Evolutionary conservation across 352 stramenopile species (phyloP).

Genomic region (Pythium volutum): DNA sequence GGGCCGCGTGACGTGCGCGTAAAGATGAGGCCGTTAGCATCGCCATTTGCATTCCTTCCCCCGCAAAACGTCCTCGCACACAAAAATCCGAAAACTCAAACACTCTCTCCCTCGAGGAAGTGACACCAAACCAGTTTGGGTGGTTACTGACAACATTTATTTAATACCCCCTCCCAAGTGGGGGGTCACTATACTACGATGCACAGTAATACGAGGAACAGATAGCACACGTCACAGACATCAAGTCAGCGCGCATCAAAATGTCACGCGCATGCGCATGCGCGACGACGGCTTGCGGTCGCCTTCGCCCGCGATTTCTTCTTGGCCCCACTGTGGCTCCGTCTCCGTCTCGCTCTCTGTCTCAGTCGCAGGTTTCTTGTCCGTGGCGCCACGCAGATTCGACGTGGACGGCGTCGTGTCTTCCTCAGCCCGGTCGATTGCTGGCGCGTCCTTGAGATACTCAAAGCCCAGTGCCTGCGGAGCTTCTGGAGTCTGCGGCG

Average conservation of each 20-base stretch:
- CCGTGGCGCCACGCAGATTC: background rate
- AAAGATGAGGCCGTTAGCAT: constrained; percentile 14
- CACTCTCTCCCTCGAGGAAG: constrained; percentile 5
- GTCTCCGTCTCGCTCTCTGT: background rate
- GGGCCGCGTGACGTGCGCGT: background rate
- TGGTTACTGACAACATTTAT: background rate
- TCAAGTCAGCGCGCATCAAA: background rate
- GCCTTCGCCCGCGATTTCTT: constrained; percentile 2
- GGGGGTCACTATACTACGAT: background rate
- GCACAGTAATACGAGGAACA: constrained; percentile 1
- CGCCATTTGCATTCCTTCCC: constrained; percentile 6
- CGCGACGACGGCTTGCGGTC: constrained; percentile 1
- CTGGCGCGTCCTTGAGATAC: background rate
- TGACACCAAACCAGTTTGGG: background rate
- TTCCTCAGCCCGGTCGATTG: background rate
- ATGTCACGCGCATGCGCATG: constrained; percentile 1
- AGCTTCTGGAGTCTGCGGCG: background rate
- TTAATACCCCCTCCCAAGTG: background rate
- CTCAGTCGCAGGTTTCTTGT: background rate
- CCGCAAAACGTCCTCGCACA: too few species aligned
- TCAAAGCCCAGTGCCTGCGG: background rate
- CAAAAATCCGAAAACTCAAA: constrained; percentile 1
- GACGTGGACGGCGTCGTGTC: background rate
- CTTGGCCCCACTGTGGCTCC: background rate
- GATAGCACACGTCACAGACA: constrained; percentile 2